Base-by-base conservation (phyloP, 2,329 filamentous ascomycete genomes). In the Calycina herbarum region DNA sequence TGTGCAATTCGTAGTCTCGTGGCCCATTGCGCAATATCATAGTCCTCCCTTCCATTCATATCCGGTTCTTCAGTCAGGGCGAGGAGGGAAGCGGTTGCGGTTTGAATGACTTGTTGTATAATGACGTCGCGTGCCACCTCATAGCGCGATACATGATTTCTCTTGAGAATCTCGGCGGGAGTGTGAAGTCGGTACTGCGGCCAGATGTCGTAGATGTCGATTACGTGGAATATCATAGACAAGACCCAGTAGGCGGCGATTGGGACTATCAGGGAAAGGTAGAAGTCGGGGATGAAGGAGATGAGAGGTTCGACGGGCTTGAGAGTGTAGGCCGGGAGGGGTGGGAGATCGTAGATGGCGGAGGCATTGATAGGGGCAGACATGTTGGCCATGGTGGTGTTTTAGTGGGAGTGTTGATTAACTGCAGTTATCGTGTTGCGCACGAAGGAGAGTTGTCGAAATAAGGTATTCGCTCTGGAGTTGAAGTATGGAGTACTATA, bases 131-230 rank as follows among this genome's bases (percentile, higher is more conserved):
- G 89, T 69, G 94, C 87, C 3, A 97, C 93, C 74, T 97, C 90
- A 80, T 86, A 92, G 68, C 93, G 87, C 58, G 91, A 86, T 62
- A 93, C 94, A 75, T 92, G 92, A 79, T 97, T 97, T 96, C 94
- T 76, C 90, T 89, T 69, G 92, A 86, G 10, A 69, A 98, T 90
- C 79, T 98, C 94, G 62, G 93, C 93, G 15, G 95, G 95, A 0
- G 95, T 98, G 80, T 99, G 95, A 54, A 99, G 84, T 69, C 95
- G 90, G 80, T 98, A 97, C 74, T 96, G 87, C 20, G 94, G 89
- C 77, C 94, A 96, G 45, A 94, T 81, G 77, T 97, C 92, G 79
- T 89, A 89, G 66, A 88, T 82, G 79, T 99, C 95, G 74, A 98
- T 88, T 72, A 89, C 76, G 82, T 98, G 94, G 64, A 75, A 99